phyloP scores from a whole-genome alignment of 169 alveolate genomes.

The Plasmodium coatneyi region DNA sequence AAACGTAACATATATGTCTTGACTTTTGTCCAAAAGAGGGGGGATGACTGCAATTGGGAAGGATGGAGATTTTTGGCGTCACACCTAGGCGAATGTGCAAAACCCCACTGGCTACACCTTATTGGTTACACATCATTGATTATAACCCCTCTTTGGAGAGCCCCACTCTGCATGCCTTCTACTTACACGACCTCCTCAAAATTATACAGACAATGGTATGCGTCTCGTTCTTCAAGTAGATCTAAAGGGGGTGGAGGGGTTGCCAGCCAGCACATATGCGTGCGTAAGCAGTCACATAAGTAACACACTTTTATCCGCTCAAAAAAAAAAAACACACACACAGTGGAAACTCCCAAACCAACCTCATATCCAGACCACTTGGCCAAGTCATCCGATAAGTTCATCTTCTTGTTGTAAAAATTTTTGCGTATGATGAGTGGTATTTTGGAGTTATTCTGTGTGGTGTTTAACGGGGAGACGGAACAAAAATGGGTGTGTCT shows the following conservation, averaged over 20 bases:
- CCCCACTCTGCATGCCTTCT: background rate
- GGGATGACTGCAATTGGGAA: constrained; percentile 32
- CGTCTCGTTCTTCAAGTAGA: constrained; percentile 53
- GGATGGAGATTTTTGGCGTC: background rate
- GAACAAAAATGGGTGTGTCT: background rate
- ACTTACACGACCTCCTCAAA: constrained; percentile 57
- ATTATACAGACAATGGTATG: constrained; percentile 54
- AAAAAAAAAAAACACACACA: background rate
- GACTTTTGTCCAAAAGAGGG: constrained; percentile 47
- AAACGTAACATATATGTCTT: constrained; percentile 50
- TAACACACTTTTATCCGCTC: too few species aligned
- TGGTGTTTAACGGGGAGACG: background rate
- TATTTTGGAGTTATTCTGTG: background rate
- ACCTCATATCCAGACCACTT: constrained; percentile 74
- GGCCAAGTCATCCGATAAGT: constrained; percentile 75
- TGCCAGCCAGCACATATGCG: background rate
- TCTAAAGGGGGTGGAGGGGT: background rate
- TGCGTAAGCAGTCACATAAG: background rate
- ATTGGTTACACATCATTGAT: background rate
- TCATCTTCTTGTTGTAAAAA: constrained; percentile 72
- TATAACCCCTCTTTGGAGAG: background rate
- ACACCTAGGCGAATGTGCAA: background rate
- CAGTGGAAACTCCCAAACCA: background rate
- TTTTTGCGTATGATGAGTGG: constrained; percentile 29
- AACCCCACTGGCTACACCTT: background rate